phyloP scores from a whole-genome alignment of 768 basidiomycete species.

The Phylloporus rhodoxanthus region DNA sequence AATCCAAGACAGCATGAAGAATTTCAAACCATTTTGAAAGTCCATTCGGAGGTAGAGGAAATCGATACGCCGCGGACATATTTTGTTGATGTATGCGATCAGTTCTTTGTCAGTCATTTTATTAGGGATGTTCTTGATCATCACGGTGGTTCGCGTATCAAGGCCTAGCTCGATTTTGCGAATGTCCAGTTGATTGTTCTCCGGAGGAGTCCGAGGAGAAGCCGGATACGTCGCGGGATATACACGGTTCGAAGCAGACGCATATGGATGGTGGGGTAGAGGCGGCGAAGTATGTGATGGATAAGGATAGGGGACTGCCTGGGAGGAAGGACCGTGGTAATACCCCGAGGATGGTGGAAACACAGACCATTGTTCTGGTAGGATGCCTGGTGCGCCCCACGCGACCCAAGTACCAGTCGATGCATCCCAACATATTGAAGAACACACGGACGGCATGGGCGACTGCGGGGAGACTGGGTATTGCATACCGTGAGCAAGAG shows the following conservation, averaged over 20 bases:
- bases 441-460: slow-evolving; percentile 23
- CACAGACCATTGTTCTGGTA: slow-evolving; percentile 27
- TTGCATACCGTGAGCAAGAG: slow-evolving; percentile 25
- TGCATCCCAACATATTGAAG: slow-evolving; percentile 28
- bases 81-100: slow-evolving; percentile 58
- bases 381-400: slow-evolving; percentile 22
- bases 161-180: slow-evolving; percentile 67
- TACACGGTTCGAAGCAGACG: slow-evolving; percentile 13
- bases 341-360: slow-evolving; percentile 25
- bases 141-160: slow-evolving; percentile 80
- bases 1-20: not conserved
- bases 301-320: slow-evolving; percentile 24
- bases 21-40: slow-evolving; percentile 63
- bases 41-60: slow-evolving; percentile 88
- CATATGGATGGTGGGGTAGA: slow-evolving; percentile 16
- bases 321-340: slow-evolving; percentile 23
- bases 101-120: slow-evolving; percentile 80
- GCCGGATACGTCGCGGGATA: slow-evolving; percentile 20
- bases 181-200: slow-evolving; percentile 60
- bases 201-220: slow-evolving; percentile 28
- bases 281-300: slow-evolving; percentile 24
- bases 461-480: slow-evolving; percentile 27
- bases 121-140: slow-evolving; percentile 92
- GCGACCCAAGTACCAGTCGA: slow-evolving; percentile 27
- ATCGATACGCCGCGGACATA: slow-evolving; percentile 73